Evolutionary conservation across 768 basidiomycete species (phyloP).

Genomic region (Amanita phalloides): DNA sequence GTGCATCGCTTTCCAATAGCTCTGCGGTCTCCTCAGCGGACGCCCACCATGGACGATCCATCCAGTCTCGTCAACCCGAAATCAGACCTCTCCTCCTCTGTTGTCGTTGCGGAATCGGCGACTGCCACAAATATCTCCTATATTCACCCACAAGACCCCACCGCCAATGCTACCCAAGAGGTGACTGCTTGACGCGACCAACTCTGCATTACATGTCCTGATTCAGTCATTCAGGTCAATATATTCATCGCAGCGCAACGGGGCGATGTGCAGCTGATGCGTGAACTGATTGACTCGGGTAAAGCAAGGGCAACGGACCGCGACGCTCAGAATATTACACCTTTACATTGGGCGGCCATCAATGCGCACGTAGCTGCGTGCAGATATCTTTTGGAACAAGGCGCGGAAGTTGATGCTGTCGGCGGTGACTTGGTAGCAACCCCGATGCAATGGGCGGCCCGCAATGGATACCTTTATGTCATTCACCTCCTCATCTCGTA

Average conservation of each 20-base stretch:
- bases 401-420: slow-evolving; percentile 88
- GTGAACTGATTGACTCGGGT: slow-evolving; percentile 60
- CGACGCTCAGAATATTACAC: slow-evolving; percentile 87
- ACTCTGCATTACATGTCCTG: not conserved
- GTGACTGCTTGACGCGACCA: slow-evolving; percentile 16
- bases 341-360: slow-evolving; percentile 97
- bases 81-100: slow-evolving; percentile 37
- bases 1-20: not conserved
- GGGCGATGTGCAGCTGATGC: slow-evolving; percentile 63
- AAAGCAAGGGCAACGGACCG: slow-evolving; percentile 63
- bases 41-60: slow-evolving; percentile 25
- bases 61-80: slow-evolving; percentile 30
- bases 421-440: slow-evolving; percentile 94
- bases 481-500: slow-evolving; percentile 86
- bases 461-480: slow-evolving; percentile 93
- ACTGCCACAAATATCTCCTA: slow-evolving; percentile 37
- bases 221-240: slow-evolving; percentile 28
- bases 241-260: slow-evolving; percentile 84
- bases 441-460: slow-evolving; percentile 96
- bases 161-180: slow-evolving; percentile 23
- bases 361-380: slow-evolving; percentile 91
- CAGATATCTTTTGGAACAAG: slow-evolving; percentile 79
- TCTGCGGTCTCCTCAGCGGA: no score
- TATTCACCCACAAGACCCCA: slow-evolving; percentile 27
- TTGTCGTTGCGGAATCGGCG: slow-evolving; percentile 35